Conservation (phyloP, 2,329 filamentous ascomycete genomes). For the Dothidotthia symphoricarpi region DNA sequence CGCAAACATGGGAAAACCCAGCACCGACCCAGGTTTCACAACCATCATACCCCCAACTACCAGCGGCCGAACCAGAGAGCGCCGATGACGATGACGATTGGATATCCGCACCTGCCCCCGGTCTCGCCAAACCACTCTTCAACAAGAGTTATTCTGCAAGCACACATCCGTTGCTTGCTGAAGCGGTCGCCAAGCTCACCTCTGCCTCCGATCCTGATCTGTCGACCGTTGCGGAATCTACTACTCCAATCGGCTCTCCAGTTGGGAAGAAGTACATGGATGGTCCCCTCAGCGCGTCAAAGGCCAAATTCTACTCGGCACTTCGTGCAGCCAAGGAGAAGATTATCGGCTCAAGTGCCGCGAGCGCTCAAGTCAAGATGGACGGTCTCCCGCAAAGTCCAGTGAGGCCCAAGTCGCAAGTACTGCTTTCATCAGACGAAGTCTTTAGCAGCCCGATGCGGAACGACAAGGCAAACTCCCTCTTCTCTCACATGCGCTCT, state of each 20-base stretch:
- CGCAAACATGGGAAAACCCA: slow-evolving; percentile 40
- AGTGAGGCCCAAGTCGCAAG: slow-evolving; percentile 24
- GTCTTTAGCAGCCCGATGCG: slow-evolving; percentile 36
- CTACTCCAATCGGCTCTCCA: slow-evolving; percentile 59
- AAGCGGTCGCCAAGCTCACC: slow-evolving; percentile 44
- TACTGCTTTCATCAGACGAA: slow-evolving; percentile 33
- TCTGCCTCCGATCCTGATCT: slow-evolving; percentile 47
- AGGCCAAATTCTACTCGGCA: slow-evolving; percentile 88
- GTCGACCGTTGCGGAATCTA: slow-evolving; percentile 46
- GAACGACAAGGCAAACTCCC: slow-evolving; percentile 28
- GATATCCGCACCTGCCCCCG: slow-evolving; percentile 45
- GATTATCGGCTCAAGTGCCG: slow-evolving; percentile 69
- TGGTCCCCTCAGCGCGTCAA: slow-evolving; percentile 85
- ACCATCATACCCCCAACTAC: slow-evolving; percentile 44
- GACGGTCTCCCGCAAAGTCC: slow-evolving; percentile 49
- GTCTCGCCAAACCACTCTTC: slow-evolving; percentile 49
- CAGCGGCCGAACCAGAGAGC: slow-evolving; percentile 23
- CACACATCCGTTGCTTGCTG: slow-evolving; percentile 44
- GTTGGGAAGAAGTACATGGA: slow-evolving; percentile 57
- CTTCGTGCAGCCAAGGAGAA: slow-evolving; percentile 83
- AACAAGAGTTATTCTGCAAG: slow-evolving; percentile 63
- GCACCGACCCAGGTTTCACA: slow-evolving; percentile 31
- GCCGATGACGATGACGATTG: slow-evolving; percentile 53
- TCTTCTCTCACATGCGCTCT: slow-evolving; percentile 39
- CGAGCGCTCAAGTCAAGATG: slow-evolving; percentile 58